phyloP scores from a whole-genome alignment of 441 rosid genomes.

The Populus hybrid region DNA sequence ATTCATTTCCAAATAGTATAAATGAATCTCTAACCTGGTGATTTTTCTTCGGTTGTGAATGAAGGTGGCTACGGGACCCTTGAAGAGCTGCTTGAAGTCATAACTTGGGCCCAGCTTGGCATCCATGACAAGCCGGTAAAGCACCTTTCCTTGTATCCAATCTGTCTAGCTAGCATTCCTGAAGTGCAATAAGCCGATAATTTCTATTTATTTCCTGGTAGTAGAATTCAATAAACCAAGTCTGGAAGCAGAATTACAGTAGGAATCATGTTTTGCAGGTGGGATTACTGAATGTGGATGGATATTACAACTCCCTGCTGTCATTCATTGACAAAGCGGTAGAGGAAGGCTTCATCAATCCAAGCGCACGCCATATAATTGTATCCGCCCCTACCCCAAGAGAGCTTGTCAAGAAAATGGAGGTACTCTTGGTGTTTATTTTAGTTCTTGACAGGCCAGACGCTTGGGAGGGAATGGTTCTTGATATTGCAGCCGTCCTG shows the following conservation, averaged over 20 bases:
- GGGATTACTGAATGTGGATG: slow-evolving; percentile 87
- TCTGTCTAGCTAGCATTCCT: background rate
- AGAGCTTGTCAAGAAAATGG: slow-evolving; percentile 79
- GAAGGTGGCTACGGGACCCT: slow-evolving; percentile 95
- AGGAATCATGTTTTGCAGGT: slow-evolving; percentile 43
- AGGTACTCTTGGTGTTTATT: slow-evolving; percentile 37
- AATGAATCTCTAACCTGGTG: background rate
- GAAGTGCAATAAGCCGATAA: background rate
- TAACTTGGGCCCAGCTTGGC: slow-evolving; percentile 91
- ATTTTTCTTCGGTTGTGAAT: slow-evolving; percentile 1
- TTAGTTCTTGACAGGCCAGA: no score
- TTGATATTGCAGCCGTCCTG: background rate
- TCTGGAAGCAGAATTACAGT: background rate
- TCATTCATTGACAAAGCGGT: slow-evolving; percentile 87
- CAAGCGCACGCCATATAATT: slow-evolving; percentile 83
- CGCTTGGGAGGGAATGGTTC: no score
- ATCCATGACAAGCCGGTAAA: slow-evolving; percentile 90
- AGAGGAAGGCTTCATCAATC: slow-evolving; percentile 84
- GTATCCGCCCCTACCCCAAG: slow-evolving; percentile 71
- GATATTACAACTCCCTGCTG: slow-evolving; percentile 72
- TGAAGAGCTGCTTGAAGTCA: slow-evolving; percentile 90
- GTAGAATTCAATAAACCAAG: background rate
- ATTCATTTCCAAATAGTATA: background rate
- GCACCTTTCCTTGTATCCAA: slow-evolving; percentile 12
- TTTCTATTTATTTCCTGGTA: background rate